Evolutionary conservation across 805 yeast species (phyloP).

Genomic region (Cyberlindnera mrakii): DNA sequence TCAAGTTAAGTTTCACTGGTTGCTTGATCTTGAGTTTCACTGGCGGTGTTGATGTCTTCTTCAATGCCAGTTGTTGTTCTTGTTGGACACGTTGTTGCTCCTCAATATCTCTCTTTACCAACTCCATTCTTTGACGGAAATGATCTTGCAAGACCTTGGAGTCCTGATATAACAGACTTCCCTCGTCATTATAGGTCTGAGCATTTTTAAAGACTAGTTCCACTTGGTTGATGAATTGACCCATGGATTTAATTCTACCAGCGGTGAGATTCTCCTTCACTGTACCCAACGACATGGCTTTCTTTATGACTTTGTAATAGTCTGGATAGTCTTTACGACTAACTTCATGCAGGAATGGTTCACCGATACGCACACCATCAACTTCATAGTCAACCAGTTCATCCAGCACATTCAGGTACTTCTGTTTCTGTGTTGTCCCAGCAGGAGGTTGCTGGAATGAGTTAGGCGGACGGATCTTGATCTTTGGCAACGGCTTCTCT

Average conservation of each 20-base stretch:
- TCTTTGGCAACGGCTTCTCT: constrained; percentile 25
- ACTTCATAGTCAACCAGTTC: constrained; percentile 20
- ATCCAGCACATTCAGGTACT: constrained; percentile 12
- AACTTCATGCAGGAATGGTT: constrained; percentile 72
- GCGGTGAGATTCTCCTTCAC: constrained; percentile 47
- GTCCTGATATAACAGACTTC: constrained; percentile 65
- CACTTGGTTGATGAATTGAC: constrained; percentile 53
- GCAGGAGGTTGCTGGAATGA: background rate
- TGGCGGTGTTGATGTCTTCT: constrained; percentile 4
- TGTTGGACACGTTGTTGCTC: constrained; percentile 6
- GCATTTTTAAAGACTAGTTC: constrained; percentile 74
- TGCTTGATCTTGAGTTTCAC: constrained; percentile 11
- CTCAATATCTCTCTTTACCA: constrained; percentile 16
- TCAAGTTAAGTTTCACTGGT: constrained; percentile 5
- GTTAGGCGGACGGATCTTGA: constrained; percentile 11
- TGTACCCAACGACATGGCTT: constrained; percentile 67
- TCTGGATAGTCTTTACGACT: constrained; percentile 70
- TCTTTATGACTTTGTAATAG: constrained; percentile 63
- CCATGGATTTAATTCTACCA: constrained; percentile 48
- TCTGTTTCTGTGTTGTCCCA: constrained; percentile 12
- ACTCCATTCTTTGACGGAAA: constrained; percentile 37
- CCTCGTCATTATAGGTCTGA: constrained; percentile 66
- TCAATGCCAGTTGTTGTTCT: constrained; percentile 6
- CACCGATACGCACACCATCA: constrained; percentile 39
- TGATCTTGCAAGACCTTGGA: constrained; percentile 53